These are phyloP conservation scores for Neurospora sp. DNA, from an alignment of 495 filamentous ascomycete species.

Conservation along the genomic window DNA sequence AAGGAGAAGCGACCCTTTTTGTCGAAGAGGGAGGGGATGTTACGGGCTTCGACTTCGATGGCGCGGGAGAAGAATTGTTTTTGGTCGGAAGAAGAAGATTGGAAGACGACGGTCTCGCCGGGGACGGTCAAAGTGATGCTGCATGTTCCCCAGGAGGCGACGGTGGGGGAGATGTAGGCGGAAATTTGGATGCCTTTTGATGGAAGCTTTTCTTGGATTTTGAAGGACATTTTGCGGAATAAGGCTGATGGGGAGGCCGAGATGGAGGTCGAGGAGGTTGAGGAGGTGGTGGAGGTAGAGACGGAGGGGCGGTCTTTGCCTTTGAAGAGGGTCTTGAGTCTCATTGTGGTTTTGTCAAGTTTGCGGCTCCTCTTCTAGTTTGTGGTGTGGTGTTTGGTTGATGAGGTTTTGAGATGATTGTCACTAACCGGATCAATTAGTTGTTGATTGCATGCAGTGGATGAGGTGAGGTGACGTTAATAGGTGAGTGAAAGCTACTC, in stretches of 20 bases:
- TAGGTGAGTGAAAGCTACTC: not conserved
- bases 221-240: not conserved
- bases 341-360: not conserved
- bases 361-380: not conserved
- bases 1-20: conserved; percentile 39
- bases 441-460: not conserved
- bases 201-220: not conserved
- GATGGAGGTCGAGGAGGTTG: not conserved
- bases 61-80: conserved; percentile 8
- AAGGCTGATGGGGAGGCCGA: not conserved
- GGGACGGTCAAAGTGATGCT: not conserved
- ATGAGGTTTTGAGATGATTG: not conserved
- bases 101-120: not conserved
- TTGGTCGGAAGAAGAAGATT: not conserved
- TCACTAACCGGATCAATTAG: not conserved
- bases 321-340: not conserved
- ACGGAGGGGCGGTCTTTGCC: not conserved
- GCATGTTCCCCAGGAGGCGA: not conserved
- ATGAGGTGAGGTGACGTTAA: not conserved
- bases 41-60: conserved; percentile 37
- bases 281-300: not conserved
- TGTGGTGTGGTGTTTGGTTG: not conserved
- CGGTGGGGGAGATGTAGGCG: not conserved
- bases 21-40: conserved; percentile 33
- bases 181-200: not conserved